Percentiles rank a stretch among this genome's conserved stretches.
These are phyloP conservation scores for Globomyces pollinis-pini DNA, from an alignment of 192 early-diverging fungal genomes.

Conservation along the genomic window DNA sequence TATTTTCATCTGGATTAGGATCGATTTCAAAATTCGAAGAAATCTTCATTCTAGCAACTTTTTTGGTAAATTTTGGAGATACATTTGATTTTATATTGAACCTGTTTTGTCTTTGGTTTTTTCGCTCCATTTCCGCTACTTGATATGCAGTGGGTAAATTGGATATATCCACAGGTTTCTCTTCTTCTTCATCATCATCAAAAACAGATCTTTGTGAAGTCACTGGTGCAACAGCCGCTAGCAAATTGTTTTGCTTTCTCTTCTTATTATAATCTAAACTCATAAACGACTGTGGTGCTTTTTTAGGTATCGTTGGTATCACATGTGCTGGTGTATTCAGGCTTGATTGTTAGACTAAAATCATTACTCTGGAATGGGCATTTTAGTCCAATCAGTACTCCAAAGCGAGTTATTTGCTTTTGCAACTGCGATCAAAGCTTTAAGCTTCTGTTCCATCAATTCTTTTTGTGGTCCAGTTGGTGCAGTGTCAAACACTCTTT, in stretches of 20 bases:
- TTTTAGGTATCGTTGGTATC: background rate
- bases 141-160: background rate
- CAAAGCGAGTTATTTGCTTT: constrained; percentile 34
- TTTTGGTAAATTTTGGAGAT: constrained; percentile 1
- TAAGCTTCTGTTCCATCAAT: constrained; percentile 47
- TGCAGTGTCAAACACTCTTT: background rate
- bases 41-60: constrained; percentile 1
- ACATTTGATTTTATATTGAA: background rate
- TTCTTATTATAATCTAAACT: background rate
- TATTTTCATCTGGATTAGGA: constrained; percentile 7
- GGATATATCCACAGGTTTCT: background rate
- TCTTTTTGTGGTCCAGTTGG: background rate
- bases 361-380: constrained; percentile 55
- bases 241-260: no score
- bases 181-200: background rate
- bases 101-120: background rate
- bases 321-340: background rate
- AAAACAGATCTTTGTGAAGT: background rate
- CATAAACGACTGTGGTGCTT: background rate
- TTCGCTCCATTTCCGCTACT: background rate
- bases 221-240: background rate
- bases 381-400: constrained; percentile 62
- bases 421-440: constrained; percentile 41
- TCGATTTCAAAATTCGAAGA: constrained; percentile 10
- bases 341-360: background rate